Percentiles rank a stretch among this genome's conserved stretches.
phyloP scores from a whole-genome alignment of 23 red algal species.

The Agarophyton chilense region DNA sequence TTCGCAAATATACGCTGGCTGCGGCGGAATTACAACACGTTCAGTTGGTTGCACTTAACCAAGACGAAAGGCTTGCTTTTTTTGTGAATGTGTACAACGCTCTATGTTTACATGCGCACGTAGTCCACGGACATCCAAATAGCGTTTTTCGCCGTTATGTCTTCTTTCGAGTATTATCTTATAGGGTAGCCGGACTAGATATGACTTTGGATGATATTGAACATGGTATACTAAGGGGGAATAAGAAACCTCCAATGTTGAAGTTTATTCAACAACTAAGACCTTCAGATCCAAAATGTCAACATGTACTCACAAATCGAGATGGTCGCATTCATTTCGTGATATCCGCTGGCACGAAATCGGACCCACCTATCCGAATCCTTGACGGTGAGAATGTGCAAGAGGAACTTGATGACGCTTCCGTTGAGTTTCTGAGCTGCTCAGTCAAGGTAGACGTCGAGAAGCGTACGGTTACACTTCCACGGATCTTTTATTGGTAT shows the following conservation, averaged over 20 bases:
- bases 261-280: slow-evolving; percentile 92
- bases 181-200: slow-evolving; percentile 92
- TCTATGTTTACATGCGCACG: slow-evolving; percentile 91
- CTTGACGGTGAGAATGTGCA: slow-evolving; percentile 93
- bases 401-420: slow-evolving; percentile 82
- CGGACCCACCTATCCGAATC: slow-evolving; percentile 97
- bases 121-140: slow-evolving; percentile 82
- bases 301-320: slow-evolving; percentile 84
- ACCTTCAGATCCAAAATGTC: slow-evolving; percentile 82
- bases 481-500: slow-evolving; percentile 98
- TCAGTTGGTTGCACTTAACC: slow-evolving; percentile 70
- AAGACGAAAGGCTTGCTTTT: slow-evolving; percentile 92
- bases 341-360: slow-evolving; percentile 91
- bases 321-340: slow-evolving; percentile 98
- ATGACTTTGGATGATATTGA: slow-evolving; percentile 98
- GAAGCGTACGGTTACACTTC: slow-evolving; percentile 69
- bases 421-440: slow-evolving; percentile 87
- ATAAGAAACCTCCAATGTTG: slow-evolving; percentile 84
- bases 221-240: slow-evolving; percentile 95
- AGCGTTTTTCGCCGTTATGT: slow-evolving; percentile 76
- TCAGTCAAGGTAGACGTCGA: slow-evolving; percentile 74
- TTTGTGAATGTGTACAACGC: slow-evolving; percentile 98
- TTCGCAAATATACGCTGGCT: slow-evolving; percentile 83
- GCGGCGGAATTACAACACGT: slow-evolving; percentile 95
- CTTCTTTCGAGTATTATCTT: slow-evolving; percentile 92